Evolutionary conservation across 768 basidiomycete genomes (phyloP), one percentile per base, ranked within the genome.

Genomic region (Mrakia frigida): DNA sequence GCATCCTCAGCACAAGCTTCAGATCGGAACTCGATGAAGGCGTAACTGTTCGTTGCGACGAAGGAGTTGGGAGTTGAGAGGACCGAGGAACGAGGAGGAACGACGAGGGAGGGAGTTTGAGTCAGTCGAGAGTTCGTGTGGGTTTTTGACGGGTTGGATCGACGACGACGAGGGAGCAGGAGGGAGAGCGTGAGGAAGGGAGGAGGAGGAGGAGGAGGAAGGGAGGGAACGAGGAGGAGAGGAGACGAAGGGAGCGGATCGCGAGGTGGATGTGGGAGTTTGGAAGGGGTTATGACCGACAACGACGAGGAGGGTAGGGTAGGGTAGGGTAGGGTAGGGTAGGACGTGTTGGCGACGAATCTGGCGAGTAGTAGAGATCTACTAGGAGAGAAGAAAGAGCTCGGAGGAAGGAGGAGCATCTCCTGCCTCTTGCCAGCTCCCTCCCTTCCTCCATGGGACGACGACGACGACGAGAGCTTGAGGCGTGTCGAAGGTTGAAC

Each of bases 1-100:
- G 75, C 75, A 14, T 76, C 75, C 33, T 76, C 75, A n/a, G 75
- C 75, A 28, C 35, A 65, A 3, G 21, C 75, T 61, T 70, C 75
- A 9, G 37, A 33, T 21, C 68, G 52, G 59, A 76, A 76, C 69
- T 76, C 75, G 61, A 76, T 37, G 60, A 76, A 76, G 52, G 68
- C 75, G 61, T 70, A 76, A 23, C 74, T 74, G 63, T n/a, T n/a
- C n/a, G n/a, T 13, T 25, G 31, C 25, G 60, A 43, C 33, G 31
- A n/a, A n/a, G 33, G 35, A 43, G 39, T 9, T n/a, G n/a, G n/a
- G n/a, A n/a, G 59, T 37, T 31, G 53, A 28, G 70, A 31, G n/a
- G 46, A 41, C 52, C 46, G 70, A 70, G 18, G 43, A 52, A n/a
- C n/a, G 41, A 70, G 35, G 50, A 46, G 16, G 35, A 43, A 37